Conservation (phyloP, 2,329 filamentous ascomycete species). For the Xylogone sp. region DNA sequence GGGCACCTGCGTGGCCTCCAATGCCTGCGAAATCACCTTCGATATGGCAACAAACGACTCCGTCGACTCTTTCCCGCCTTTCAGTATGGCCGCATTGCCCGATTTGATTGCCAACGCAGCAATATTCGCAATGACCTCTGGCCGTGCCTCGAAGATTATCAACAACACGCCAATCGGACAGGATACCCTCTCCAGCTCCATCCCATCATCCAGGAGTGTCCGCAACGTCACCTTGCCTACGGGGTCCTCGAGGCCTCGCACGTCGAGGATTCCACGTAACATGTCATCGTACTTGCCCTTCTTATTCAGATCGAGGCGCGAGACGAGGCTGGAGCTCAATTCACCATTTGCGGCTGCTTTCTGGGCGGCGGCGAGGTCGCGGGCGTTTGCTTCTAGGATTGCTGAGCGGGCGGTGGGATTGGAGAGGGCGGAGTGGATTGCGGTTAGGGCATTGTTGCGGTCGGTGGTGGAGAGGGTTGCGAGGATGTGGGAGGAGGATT, state of each 20-base stretch:
- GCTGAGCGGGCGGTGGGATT: constrained; percentile 54
- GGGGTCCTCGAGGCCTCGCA: constrained; percentile 82
- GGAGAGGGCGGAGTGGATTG: constrained; percentile 74
- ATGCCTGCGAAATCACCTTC: constrained; percentile 73
- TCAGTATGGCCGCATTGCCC: constrained; percentile 93
- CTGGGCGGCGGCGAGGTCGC: constrained; percentile 72
- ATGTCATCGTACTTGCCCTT: constrained; percentile 96
- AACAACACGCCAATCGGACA: constrained; percentile 96
- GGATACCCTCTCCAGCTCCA: constrained; percentile 81
- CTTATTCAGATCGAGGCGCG: constrained; percentile 80
- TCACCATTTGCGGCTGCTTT: constrained; percentile 70
- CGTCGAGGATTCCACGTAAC: constrained; percentile 90
- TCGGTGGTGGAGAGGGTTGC: constrained; percentile 72
- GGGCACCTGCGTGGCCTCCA: constrained; percentile 71
- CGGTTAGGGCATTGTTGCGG: constrained; percentile 80
- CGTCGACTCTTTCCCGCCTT: constrained; percentile 94
- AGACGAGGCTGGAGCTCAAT: constrained; percentile 78
- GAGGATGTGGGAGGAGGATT: constrained; percentile 75
- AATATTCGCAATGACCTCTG: constrained; percentile 98
- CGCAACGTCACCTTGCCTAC: constrained; percentile 82
- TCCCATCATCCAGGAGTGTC: constrained; percentile 80
- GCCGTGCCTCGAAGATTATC: constrained; percentile 96
- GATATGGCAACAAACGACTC: constrained; percentile 94
- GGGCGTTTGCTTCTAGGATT: constrained; percentile 83
- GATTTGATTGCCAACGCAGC: constrained; percentile 94